Evolutionary conservation across 192 early-diverging fungal species (phyloP).

Genomic region (Backusella morwellensis): DNA sequence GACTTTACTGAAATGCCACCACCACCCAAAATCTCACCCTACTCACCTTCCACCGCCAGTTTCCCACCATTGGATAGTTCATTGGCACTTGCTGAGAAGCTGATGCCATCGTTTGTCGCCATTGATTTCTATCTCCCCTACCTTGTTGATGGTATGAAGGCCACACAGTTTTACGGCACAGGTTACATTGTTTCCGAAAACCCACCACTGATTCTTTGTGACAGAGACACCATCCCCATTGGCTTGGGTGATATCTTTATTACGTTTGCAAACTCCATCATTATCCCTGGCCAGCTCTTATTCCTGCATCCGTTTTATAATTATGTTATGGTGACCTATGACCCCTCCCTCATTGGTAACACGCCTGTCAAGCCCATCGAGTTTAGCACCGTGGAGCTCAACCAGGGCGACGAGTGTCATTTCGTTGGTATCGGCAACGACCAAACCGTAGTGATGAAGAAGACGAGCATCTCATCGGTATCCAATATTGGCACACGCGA

Average conservation of each 20-base stretch:
- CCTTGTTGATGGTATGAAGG: slow-evolving; percentile 73
- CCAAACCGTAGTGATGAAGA: slow-evolving; percentile 55
- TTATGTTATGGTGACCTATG: slow-evolving; percentile 82
- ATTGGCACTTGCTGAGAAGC: slow-evolving; percentile 61
- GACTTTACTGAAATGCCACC: slow-evolving; percentile 70
- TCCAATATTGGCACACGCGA: slow-evolving; percentile 66
- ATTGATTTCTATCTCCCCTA: slow-evolving; percentile 83
- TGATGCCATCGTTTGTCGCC: slow-evolving; percentile 82
- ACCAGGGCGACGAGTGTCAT: slow-evolving; percentile 61
- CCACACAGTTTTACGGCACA: slow-evolving; percentile 64
- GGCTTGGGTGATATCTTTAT: slow-evolving; percentile 77
- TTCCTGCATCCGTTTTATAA: slow-evolving; percentile 90
- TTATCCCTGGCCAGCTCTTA: slow-evolving; percentile 80
- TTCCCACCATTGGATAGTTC: slow-evolving; percentile 69
- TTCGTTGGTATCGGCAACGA: slow-evolving; percentile 56
- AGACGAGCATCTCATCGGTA: slow-evolving; percentile 59
- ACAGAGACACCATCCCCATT: slow-evolving; percentile 81
- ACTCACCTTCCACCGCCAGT: slow-evolving; percentile 66
- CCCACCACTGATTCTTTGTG: slow-evolving; percentile 78
- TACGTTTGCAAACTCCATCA: slow-evolving; percentile 85
- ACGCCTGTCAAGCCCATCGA: slow-evolving; percentile 67
- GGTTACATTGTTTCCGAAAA: slow-evolving; percentile 78
- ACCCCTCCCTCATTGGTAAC: slow-evolving; percentile 68
- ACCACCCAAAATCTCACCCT: slow-evolving; percentile 45
- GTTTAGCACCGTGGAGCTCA: slow-evolving; percentile 56